Percentiles rank a stretch among this genome's conserved stretches.
phyloP scores from a whole-genome alignment of 2,329 filamentous ascomycete genomes.

The Colletotrichum liaoningense region DNA sequence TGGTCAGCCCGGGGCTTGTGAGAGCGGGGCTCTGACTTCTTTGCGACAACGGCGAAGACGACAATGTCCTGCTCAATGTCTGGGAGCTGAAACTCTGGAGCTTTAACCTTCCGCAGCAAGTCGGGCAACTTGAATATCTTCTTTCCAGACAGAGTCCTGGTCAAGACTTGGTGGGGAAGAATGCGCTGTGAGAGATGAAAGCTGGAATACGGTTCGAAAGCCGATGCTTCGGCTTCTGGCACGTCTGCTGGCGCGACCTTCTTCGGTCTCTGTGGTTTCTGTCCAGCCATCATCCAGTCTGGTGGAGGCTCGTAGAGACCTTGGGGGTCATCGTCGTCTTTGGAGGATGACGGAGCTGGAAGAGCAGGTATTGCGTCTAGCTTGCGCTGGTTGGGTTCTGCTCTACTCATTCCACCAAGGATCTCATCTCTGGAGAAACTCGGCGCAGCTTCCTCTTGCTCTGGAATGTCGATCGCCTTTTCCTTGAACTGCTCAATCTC shows the following conservation, averaged over 20 bases:
- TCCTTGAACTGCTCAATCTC: conserved; percentile 71
- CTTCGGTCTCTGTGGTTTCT: conserved; percentile 34
- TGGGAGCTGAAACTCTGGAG: conserved; percentile 84
- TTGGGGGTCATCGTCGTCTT: conserved; percentile 19
- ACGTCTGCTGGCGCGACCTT: conserved; percentile 47
- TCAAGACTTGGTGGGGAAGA: conserved; percentile 83
- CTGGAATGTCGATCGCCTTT: conserved; percentile 65
- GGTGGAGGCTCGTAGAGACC: conserved; percentile 28
- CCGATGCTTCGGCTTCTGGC: conserved; percentile 63
- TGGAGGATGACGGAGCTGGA: conserved; percentile 1
- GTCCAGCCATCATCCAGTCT: conserved; percentile 24
- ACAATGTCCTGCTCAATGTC: conserved; percentile 89
- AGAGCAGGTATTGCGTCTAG: conserved; percentile 5
- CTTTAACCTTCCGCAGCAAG: conserved; percentile 82
- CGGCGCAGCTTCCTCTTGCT: conserved; percentile 56
- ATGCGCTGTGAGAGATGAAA: conserved; percentile 86
- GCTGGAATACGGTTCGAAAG: conserved; percentile 88
- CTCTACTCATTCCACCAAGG: conserved; percentile 48
- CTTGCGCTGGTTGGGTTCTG: conserved; percentile 25
- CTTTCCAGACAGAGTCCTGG: conserved; percentile 82
- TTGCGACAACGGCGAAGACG: conserved; percentile 86
- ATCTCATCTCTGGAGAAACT: conserved; percentile 75
- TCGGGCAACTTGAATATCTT: conserved; percentile 83
- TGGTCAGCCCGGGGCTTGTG: conserved; percentile 61
- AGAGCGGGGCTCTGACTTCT: conserved; percentile 83